Evolutionary conservation across 306 rosid genomes (phyloP).

Genomic region (Acmispon strigosus): DNA sequence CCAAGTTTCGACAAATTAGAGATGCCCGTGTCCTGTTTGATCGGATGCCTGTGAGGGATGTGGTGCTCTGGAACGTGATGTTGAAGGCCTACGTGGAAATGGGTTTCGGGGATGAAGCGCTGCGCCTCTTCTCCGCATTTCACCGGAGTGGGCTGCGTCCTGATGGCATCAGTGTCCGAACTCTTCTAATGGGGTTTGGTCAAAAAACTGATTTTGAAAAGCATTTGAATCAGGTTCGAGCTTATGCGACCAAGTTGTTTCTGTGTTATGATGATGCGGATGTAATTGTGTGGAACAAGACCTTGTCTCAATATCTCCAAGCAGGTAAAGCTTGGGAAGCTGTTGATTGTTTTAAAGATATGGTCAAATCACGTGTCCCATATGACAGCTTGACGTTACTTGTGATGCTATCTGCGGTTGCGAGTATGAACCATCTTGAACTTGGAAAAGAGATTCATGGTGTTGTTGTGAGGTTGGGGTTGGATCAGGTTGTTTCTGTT

Average conservation of each 20-base stretch:
- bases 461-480: slow-evolving; percentile 37
- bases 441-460: slow-evolving; percentile 65
- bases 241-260: slow-evolving; percentile 47
- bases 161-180: slow-evolving; percentile 36
- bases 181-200: slow-evolving; percentile 40
- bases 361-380: slow-evolving; percentile 36
- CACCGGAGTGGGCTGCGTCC: slow-evolving; percentile 56
- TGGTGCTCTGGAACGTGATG: slow-evolving; percentile 76
- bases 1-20: slow-evolving; percentile 37
- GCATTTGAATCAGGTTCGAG: slow-evolving; percentile 60
- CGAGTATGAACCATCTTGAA: slow-evolving; percentile 25
- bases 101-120: slow-evolving; percentile 37
- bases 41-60: slow-evolving; percentile 57
- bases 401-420: slow-evolving; percentile 47
- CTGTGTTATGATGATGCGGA: slow-evolving; percentile 22
- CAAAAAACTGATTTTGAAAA: slow-evolving; percentile 27
- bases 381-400: slow-evolving; percentile 47
- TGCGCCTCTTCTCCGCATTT: slow-evolving; percentile 45
- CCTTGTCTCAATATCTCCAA: slow-evolving; percentile 36
- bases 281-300: slow-evolving; percentile 57
- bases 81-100: slow-evolving; percentile 58
- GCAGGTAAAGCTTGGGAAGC: slow-evolving; percentile 53
- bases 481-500: slow-evolving; percentile 41
- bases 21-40: slow-evolving; percentile 70
- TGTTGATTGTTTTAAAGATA: slow-evolving; percentile 40